Evolutionary conservation across 2,329 filamentous ascomycete species (phyloP).

Genomic region (Ophiostoma himal-ulmi): DNA sequence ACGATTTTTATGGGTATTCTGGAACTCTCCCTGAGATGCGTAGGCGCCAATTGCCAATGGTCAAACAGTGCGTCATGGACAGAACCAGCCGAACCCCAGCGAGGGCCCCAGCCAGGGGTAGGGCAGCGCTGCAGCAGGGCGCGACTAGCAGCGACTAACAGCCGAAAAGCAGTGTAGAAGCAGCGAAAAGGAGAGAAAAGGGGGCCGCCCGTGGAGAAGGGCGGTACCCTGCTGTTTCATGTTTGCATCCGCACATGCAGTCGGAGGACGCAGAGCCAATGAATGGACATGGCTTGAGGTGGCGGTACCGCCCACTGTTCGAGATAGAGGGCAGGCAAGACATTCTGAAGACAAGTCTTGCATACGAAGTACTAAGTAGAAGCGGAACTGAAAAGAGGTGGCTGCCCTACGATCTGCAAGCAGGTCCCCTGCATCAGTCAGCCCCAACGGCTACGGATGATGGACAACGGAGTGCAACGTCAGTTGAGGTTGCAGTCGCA

Average conservation of each 20-base stretch:
- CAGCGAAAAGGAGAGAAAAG: conserved; percentile 1
- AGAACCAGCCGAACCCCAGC: not conserved
- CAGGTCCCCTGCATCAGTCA: not conserved
- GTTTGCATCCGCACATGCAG: not conserved
- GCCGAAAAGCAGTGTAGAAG: not conserved
- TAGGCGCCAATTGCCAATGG: not conserved
- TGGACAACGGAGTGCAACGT: not conserved
- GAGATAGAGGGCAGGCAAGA: not conserved
- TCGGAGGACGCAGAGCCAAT: conserved; percentile 2
- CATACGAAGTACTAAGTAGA: not conserved
- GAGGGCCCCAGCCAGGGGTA: not conserved
- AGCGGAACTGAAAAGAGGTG: not conserved
- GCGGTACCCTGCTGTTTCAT: conserved; percentile 1
- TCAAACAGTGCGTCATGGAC: not conserved
- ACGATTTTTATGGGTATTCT: too few relatives aligned
- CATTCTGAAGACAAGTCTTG: not conserved
- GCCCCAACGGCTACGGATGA: not conserved
- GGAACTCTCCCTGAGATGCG: not conserved
- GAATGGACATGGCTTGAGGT: not conserved
- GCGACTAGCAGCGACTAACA: not conserved
- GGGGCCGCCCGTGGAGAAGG: conserved; percentile 4
- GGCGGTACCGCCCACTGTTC: not conserved
- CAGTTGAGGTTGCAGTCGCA: not conserved
- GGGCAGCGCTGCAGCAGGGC: not conserved
- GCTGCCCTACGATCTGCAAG: not conserved